Percentiles rank a stretch among this genome's conserved stretches.
phyloP scores from a whole-genome alignment of 345 rosid species.

The Syzygium jambos region DNA sequence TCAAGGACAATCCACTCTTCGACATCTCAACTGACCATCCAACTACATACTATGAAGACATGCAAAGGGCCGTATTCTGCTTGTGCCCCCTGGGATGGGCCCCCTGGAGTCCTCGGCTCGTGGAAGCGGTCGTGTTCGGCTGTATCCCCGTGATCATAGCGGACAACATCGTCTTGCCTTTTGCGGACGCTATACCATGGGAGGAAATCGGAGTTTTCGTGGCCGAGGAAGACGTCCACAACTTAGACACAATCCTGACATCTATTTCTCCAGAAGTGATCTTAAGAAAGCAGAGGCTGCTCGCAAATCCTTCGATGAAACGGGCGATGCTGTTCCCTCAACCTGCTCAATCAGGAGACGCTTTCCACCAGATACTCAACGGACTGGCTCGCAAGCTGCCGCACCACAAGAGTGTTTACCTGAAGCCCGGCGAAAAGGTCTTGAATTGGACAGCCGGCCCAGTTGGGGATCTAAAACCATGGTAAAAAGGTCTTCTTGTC shows the following conservation, averaged over 20 bases:
- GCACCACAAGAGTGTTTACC: slow-evolving; percentile 37
- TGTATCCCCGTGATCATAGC: slow-evolving; percentile 98
- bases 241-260: slow-evolving; percentile 72
- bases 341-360: slow-evolving; percentile 87
- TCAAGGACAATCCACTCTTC: slow-evolving; percentile 83
- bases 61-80: slow-evolving; percentile 92
- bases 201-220: slow-evolving; percentile 93
- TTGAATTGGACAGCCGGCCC: slow-evolving; percentile 95
- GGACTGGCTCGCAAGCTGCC: slow-evolving; percentile 89
- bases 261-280: slow-evolving; percentile 72
- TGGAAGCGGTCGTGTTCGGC: slow-evolving; percentile 97
- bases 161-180: slow-evolving; percentile 85
- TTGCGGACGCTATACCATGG: slow-evolving; percentile 99
- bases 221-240: slow-evolving; percentile 76
- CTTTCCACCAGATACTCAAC: slow-evolving; percentile 90
- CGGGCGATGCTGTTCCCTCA: slow-evolving; percentile 91
- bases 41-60: slow-evolving; percentile 89
- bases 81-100: slow-evolving; percentile 98
- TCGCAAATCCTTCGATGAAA: slow-evolving; percentile 94
- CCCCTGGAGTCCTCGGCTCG: slow-evolving; percentile 96
- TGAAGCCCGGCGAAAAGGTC: slow-evolving; percentile 46
- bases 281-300: slow-evolving; percentile 81
- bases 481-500: slow-evolving; percentile 23
- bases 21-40: slow-evolving; percentile 98
- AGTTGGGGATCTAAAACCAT: slow-evolving; percentile 76